Percentiles rank a stretch among this genome's conserved stretches.
phyloP scores from a whole-genome alignment of 2,329 filamentous ascomycete species.

The Neonectria coccinea region DNA sequence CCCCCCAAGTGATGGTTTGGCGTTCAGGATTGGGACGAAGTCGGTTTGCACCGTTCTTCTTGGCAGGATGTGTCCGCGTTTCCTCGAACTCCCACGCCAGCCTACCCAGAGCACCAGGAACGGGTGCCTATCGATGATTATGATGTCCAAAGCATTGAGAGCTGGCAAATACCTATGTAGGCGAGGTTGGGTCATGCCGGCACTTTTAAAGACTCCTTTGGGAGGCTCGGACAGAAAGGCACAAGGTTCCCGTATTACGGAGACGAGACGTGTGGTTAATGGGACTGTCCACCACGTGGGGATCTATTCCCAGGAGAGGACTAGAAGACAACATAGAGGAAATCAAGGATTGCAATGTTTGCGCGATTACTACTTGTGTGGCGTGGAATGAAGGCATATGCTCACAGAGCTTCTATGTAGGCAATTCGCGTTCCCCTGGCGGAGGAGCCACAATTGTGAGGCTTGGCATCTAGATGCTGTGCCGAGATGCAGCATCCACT shows the following conservation, averaged over 20 bases:
- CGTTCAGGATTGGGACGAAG: conserved; percentile 43
- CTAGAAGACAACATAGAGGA: conserved; percentile 40
- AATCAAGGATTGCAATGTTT: conserved; percentile 35
- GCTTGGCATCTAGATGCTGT: conserved; percentile 10
- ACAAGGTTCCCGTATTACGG: conserved; percentile 25
- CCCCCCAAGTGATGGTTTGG: conserved; percentile 45
- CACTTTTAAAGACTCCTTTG: conserved; percentile 27
- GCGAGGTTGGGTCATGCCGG: conserved; percentile 27
- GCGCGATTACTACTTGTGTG: neutral
- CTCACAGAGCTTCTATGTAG: too few species aligned
- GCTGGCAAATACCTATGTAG: conserved; percentile 35
- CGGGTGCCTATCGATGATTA: conserved; percentile 40
- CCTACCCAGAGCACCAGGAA: conserved; percentile 28
- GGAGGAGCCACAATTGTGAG: conserved; percentile 3
- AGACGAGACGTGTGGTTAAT: conserved; percentile 27
- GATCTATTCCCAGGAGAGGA: conserved; percentile 27
- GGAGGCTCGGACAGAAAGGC: conserved; percentile 24
- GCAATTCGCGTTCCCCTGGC: neutral
- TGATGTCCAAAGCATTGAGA: conserved; percentile 39
- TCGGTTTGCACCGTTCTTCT: conserved; percentile 39
- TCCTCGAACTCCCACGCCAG: conserved; percentile 25
- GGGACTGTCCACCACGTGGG: conserved; percentile 32
- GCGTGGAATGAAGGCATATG: neutral
- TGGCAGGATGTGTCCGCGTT: conserved; percentile 32
- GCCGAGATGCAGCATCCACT: conserved; percentile 14